These are phyloP conservation scores for Sarocladium brachiariae DNA, from an alignment of 2,329 filamentous ascomycete genomes.

Conservation along the genomic window DNA sequence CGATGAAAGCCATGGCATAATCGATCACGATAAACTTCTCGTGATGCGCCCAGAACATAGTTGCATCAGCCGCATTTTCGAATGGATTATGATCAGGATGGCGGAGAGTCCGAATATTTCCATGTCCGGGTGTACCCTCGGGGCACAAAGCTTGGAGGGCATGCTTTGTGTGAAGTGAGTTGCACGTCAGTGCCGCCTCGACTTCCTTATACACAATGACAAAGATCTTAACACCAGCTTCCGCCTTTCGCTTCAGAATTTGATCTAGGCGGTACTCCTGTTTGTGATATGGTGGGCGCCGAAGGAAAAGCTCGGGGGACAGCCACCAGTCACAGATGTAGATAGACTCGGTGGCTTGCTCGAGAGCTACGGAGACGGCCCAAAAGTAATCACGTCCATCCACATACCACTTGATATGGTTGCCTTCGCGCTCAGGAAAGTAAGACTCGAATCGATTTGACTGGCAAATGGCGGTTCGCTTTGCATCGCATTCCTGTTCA, in stretches of 20 bases:
- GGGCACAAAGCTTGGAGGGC: slow-evolving; percentile 74
- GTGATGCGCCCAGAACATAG: slow-evolving; percentile 96
- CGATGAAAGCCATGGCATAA: slow-evolving; percentile 85
- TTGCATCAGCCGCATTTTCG: slow-evolving; percentile 92
- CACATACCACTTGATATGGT: slow-evolving; percentile 94
- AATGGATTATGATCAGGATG: slow-evolving; percentile 95
- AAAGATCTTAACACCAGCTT: slow-evolving; percentile 91
- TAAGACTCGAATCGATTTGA: slow-evolving; percentile 83
- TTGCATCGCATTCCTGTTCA: slow-evolving; percentile 75
- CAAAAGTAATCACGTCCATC: slow-evolving; percentile 94
- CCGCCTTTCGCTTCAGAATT: slow-evolving; percentile 78
- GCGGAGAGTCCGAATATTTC: slow-evolving; percentile 82
- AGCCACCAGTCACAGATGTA: slow-evolving; percentile 99
- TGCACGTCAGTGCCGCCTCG: slow-evolving; percentile 76
- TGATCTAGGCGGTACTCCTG: slow-evolving; percentile 85
- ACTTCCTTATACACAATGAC: slow-evolving; percentile 90
- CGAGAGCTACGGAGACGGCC: slow-evolving; percentile 84
- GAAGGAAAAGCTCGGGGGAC: slow-evolving; percentile 78
- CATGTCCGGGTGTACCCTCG: slow-evolving; percentile 71
- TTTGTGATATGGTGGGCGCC: slow-evolving; percentile 73
- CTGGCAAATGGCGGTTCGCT: slow-evolving; percentile 64
- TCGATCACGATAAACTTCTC: slow-evolving; percentile 97
- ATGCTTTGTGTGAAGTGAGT: slow-evolving; percentile 88
- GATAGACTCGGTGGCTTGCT: slow-evolving; percentile 83
- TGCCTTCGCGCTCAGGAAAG: slow-evolving; percentile 78